Percentiles rank a stretch among this genome's conserved stretches.
These are phyloP conservation scores for Rhodotorula taiwanensis DNA, from an alignment of 768 basidiomycete genomes.

Conservation along the genomic window DNA sequence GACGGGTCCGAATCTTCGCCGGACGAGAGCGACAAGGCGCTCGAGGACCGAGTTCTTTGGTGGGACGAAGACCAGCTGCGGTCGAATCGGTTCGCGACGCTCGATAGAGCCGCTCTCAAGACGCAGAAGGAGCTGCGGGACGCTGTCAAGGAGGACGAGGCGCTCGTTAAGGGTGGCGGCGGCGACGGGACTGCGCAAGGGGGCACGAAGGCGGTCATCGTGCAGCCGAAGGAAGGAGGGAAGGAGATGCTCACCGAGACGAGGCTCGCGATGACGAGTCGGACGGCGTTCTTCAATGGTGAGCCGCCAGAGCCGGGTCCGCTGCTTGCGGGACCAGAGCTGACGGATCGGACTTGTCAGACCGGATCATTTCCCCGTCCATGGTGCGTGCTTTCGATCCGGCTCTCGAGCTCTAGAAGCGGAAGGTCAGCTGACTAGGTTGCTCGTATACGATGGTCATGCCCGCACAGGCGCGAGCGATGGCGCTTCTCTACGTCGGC, in stretches of 20 bases:
- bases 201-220: constrained; percentile 47
- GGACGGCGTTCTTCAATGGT: constrained; percentile 41
- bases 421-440: constrained; percentile 1
- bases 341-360: background rate
- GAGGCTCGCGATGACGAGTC: constrained; percentile 38
- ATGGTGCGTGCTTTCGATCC: constrained; percentile 62
- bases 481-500: constrained; percentile 71
- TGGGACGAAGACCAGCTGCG: constrained; percentile 22
- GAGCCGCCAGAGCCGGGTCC: no score
- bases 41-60: constrained; percentile 31
- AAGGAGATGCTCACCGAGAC: constrained; percentile 27
- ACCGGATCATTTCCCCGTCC: constrained; percentile 75
- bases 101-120: constrained; percentile 30
- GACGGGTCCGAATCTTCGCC: constrained; percentile 9
- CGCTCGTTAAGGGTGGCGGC: background rate
- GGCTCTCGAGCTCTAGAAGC: background rate
- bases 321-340: background rate
- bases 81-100: constrained; percentile 41
- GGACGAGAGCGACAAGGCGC: constrained; percentile 52
- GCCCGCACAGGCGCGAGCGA: constrained; percentile 98
- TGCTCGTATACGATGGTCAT: no score
- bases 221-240: constrained; percentile 47
- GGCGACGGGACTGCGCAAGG: constrained; percentile 50
- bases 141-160: constrained; percentile 39
- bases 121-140: constrained; percentile 51